Conservation (phyloP, 352 stramenopile genomes). For the Globisporangium perplexum region DNA sequence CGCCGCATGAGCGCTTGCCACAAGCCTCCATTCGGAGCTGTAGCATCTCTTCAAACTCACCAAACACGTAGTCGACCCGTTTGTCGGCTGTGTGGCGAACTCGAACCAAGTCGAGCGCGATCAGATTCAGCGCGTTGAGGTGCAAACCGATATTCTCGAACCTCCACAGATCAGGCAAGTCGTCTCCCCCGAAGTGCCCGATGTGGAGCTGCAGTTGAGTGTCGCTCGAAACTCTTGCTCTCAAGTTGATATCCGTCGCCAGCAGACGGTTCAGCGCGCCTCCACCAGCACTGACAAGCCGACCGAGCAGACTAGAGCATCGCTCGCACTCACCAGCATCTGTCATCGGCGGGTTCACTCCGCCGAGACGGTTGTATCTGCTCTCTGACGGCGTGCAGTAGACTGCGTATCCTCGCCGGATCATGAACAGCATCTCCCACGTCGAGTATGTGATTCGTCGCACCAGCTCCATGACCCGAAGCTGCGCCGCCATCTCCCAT, state of each 20-base stretch:
- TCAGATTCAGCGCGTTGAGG: slow-evolving; percentile 36
- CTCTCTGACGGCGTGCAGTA: slow-evolving; percentile 43
- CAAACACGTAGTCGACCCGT: slow-evolving; percentile 50
- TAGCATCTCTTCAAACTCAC: slow-evolving; percentile 65
- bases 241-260: slow-evolving; percentile 39
- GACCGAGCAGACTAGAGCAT: slow-evolving; percentile 25
- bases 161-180: slow-evolving; percentile 66
- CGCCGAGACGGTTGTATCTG: slow-evolving; percentile 51
- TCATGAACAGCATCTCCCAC: slow-evolving; percentile 78
- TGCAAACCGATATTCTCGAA: slow-evolving; percentile 44
- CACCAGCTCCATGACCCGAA: slow-evolving; percentile 61
- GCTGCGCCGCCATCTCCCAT: slow-evolving; percentile 49
- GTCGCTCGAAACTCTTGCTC: slow-evolving; percentile 24
- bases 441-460: slow-evolving; percentile 55
- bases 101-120: slow-evolving; percentile 25
- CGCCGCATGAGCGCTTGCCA: slow-evolving; percentile 6
- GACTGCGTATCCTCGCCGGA: slow-evolving; percentile 46
- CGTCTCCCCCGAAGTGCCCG: slow-evolving; percentile 53
- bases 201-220: slow-evolving; percentile 31
- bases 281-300: slow-evolving; percentile 58
- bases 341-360: slow-evolving; percentile 47
- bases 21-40: slow-evolving; percentile 33
- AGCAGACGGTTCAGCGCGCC: slow-evolving; percentile 57
- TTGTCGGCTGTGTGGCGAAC: slow-evolving; percentile 51
- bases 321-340: slow-evolving; percentile 37